phyloP scores from a whole-genome alignment of 805 yeast species.

The Isabelozyma gotoi region DNA sequence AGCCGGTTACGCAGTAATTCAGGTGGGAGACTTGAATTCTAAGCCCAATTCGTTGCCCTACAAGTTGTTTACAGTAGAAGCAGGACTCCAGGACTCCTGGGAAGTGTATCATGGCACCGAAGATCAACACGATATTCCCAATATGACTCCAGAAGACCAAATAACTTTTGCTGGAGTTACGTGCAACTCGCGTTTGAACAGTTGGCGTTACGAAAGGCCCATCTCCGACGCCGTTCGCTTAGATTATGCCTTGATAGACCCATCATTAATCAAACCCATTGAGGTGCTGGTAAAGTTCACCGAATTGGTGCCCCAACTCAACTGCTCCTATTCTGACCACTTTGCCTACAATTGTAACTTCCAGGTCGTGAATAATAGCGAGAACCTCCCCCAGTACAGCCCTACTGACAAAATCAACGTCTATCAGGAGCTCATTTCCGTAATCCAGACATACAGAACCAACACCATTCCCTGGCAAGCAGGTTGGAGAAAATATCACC shows the following conservation, averaged over 20 bases:
- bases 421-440: constrained; percentile 32
- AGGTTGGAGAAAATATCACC: constrained; percentile 65
- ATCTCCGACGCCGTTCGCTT: constrained; percentile 79
- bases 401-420: constrained; percentile 20
- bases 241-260: constrained; percentile 84
- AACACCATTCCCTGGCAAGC: constrained; percentile 58
- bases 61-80: constrained; percentile 65
- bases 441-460: constrained; percentile 46
- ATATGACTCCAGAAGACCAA: constrained; percentile 48
- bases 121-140: constrained; percentile 22
- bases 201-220: constrained; percentile 68
- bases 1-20: constrained; percentile 82
- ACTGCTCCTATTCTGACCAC: constrained; percentile 84
- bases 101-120: constrained; percentile 54
- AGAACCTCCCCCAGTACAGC: constrained; percentile 2
- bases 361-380: constrained; percentile 10
- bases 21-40: constrained; percentile 92
- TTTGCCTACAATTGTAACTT: constrained; percentile 66
- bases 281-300: constrained; percentile 75
- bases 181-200: constrained; percentile 82
- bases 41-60: constrained; percentile 85
- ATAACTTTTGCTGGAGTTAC: constrained; percentile 77
- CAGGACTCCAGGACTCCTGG: constrained; percentile 82
- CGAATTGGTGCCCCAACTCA: constrained; percentile 55
- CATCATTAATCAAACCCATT: constrained; percentile 48